Percentiles rank a stretch among this genome's conserved stretches.
These are phyloP conservation scores for Debaryomycetaceae sp. DNA, from an alignment of 1,139 yeast species.

Conservation along the genomic window DNA sequence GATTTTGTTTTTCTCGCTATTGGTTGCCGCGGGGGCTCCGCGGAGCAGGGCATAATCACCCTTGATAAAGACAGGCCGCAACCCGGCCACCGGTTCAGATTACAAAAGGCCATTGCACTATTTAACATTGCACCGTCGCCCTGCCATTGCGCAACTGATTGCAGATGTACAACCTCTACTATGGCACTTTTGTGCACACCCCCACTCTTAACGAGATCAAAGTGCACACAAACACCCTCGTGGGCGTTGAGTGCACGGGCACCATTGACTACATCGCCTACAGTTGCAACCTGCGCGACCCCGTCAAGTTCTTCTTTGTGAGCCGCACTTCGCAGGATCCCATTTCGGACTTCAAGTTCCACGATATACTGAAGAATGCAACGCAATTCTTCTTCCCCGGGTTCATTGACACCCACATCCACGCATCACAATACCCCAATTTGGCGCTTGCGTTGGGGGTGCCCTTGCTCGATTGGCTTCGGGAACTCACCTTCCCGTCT, in stretches of 20 bases:
- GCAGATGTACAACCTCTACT: slow-evolving; percentile 9
- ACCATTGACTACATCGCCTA: slow-evolving; percentile 26
- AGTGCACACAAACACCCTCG: slow-evolving; percentile 24
- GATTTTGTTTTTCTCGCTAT: neutral
- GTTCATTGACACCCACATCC: slow-evolving; percentile 91
- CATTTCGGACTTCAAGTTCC: slow-evolving; percentile 16
- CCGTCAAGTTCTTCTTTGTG: slow-evolving; percentile 5
- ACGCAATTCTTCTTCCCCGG: slow-evolving; percentile 79
- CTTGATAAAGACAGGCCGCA: neutral
- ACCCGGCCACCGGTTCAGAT: neutral
- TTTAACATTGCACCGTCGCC: neutral
- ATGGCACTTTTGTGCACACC: slow-evolving; percentile 37
- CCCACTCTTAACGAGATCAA: slow-evolving; percentile 26
- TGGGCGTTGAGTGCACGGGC: slow-evolving; percentile 32
- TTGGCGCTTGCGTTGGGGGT: slow-evolving; percentile 83
- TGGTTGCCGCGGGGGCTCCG: slow-evolving; percentile 1
- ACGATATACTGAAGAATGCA: slow-evolving; percentile 26
- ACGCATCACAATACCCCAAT: slow-evolving; percentile 96
- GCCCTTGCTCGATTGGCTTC: slow-evolving; percentile 85
- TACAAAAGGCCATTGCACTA: neutral
- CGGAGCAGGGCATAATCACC: neutral
- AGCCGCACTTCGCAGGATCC: slow-evolving; percentile 4
- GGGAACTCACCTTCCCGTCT: slow-evolving; percentile 81
- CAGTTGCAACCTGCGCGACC: slow-evolving; percentile 7
- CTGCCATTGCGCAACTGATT: neutral